phyloP scores from a whole-genome alignment of 495 filamentous ascomycete species.

The Haplographium delicatum region DNA sequence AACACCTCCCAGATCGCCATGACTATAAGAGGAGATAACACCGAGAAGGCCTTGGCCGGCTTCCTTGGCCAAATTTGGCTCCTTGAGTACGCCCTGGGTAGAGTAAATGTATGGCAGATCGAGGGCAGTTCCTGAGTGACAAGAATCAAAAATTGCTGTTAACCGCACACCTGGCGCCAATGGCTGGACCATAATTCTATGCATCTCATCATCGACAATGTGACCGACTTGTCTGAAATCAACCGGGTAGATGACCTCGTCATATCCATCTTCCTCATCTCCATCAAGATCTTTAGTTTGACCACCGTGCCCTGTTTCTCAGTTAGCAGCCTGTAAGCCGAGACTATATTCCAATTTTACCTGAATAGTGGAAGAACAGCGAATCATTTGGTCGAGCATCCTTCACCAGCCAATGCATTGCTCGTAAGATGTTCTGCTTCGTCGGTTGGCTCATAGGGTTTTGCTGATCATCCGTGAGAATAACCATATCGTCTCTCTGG shows the following conservation, averaged over 20 bases:
- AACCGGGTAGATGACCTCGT: constrained; percentile 97
- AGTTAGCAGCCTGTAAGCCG: constrained; percentile 7
- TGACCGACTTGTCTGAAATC: constrained; percentile 88
- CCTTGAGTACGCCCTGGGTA: constrained; percentile 91
- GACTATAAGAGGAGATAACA: constrained; percentile 83
- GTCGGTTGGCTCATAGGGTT: constrained; percentile 96
- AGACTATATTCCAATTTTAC: constrained; percentile 43
- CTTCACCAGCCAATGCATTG: constrained; percentile 98
- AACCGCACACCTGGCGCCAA: constrained; percentile 80
- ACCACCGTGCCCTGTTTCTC: constrained; percentile 74
- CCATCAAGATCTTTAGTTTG: constrained; percentile 95
- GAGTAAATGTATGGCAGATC: constrained; percentile 98
- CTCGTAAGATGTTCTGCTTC: constrained; percentile 90
- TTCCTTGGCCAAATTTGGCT: constrained; percentile 96
- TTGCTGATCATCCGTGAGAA: constrained; percentile 94
- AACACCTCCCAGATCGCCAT: constrained; percentile 82
- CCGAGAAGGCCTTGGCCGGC: constrained; percentile 88
- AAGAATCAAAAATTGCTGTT: constrained; percentile 99
- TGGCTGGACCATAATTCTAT: constrained; percentile 88
- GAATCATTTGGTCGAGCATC: constrained; percentile 92
- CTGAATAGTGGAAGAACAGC: constrained; percentile 97
- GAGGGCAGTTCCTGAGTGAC: constrained; percentile 92
- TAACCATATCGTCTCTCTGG: constrained; percentile 95
- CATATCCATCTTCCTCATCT: constrained; percentile 91
- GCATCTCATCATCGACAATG: constrained; percentile 98